Conservation (phyloP, 2,329 filamentous ascomycete genomes). For the Chrysoporthe cubensis region DNA sequence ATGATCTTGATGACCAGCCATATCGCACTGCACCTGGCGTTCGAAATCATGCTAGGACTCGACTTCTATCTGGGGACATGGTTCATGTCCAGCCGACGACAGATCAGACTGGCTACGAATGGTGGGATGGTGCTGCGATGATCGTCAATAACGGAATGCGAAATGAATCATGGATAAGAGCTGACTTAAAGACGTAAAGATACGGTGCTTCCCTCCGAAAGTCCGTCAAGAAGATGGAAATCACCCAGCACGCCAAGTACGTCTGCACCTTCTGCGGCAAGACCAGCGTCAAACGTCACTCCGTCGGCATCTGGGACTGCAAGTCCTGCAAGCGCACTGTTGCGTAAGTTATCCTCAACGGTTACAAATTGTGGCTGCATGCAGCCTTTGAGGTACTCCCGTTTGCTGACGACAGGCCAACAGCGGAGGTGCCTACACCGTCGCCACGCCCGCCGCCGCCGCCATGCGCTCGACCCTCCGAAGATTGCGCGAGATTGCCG, state of each 20-base stretch:
- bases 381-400: not conserved
- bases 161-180: conserved; percentile 8
- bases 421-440: conserved; percentile 29
- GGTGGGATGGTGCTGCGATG: conserved; percentile 7
- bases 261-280: conserved; percentile 99
- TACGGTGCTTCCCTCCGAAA: conserved; percentile 99
- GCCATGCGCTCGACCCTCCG: conserved; percentile 96
- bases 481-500: conserved; percentile 95
- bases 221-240: conserved; percentile 99
- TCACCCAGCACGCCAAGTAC: conserved; percentile 97
- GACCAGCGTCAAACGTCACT: conserved; percentile 86
- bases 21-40: not conserved
- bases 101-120: not conserved
- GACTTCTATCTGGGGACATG: not conserved
- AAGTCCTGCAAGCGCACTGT: conserved; percentile 58
- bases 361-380: not conserved
- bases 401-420: conserved; percentile 12
- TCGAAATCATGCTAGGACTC: not conserved
- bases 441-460: conserved; percentile 79
- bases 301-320: conserved; percentile 97
- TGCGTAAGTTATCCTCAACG: conserved; percentile 71
- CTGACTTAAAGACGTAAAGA: conserved; percentile 54
- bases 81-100: not conserved
- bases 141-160: conserved; percentile 6
- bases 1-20: not conserved